These are phyloP conservation scores for Earliella scabrosa DNA, from an alignment of 1,284 basidiomycete genomes.

Conservation along the genomic window DNA sequence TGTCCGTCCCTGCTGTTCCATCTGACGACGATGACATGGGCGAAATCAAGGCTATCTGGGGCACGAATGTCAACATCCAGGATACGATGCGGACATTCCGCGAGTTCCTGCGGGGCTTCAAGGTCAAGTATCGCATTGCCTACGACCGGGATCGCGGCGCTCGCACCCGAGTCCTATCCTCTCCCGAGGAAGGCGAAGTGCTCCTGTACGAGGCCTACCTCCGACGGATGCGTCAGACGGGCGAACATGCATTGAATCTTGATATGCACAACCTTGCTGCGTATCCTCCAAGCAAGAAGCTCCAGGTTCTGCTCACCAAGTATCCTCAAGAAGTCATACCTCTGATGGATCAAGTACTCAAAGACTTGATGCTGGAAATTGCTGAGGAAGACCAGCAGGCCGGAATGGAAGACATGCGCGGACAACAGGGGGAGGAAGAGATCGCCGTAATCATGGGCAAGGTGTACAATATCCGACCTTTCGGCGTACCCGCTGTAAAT, in stretches of 20 bases:
- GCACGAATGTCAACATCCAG: conserved; percentile 89
- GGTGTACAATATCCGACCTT: conserved; percentile 93
- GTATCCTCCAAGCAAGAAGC: conserved; percentile 84
- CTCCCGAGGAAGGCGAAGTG: conserved; percentile 71
- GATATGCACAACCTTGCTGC: conserved; percentile 90
- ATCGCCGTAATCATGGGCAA: conserved; percentile 79
- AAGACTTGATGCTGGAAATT: conserved; percentile 86
- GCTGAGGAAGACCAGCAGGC: conserved; percentile 79
- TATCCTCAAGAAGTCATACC: conserved; percentile 98
- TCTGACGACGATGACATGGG: conserved; percentile 60
- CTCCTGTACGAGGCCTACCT: conserved; percentile 85
- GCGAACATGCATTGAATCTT: conserved; percentile 91
- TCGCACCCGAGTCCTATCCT: conserved; percentile 55
- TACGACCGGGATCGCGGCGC: conserved; percentile 73
- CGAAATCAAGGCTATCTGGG: conserved; percentile 93
- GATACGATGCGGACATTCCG: conserved; percentile 93
- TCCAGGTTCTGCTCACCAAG: conserved; percentile 81
- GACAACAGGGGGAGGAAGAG: conserved; percentile 76
- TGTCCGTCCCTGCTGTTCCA: conserved; percentile 65
- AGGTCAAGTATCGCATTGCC: conserved; percentile 87
- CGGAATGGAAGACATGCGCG: conserved; percentile 71
- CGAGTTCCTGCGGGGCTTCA: conserved; percentile 91
- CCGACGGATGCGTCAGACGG: conserved; percentile 86
- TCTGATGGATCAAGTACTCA: conserved; percentile 95
- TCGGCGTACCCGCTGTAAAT: conserved; percentile 82